These are phyloP conservation scores for Botryotinia narcissicola DNA, from an alignment of 2,329 filamentous ascomycete genomes.

Conservation along the genomic window DNA sequence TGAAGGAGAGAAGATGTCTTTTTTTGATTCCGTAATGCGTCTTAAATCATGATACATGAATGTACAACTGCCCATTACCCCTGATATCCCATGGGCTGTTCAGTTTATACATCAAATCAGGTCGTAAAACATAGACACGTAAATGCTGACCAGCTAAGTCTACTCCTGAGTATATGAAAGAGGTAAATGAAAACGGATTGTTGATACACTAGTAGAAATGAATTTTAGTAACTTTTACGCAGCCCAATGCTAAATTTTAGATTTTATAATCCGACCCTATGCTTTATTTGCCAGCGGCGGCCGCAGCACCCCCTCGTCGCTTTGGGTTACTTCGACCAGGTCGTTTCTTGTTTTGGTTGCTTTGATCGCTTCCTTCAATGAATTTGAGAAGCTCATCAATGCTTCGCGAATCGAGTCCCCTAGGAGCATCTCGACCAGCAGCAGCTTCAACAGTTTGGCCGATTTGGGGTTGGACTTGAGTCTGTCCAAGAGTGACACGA, in stretches of 20 bases:
- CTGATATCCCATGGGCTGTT: not conserved
- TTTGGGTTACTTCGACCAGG: constrained; percentile 55
- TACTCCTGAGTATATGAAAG: constrained; percentile 1
- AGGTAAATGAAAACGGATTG: not conserved
- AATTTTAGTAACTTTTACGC: constrained; percentile 15
- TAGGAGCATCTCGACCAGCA: constrained; percentile 37
- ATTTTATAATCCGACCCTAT: constrained; percentile 12
- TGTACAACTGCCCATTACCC: not conserved
- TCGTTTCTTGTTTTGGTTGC: constrained; percentile 54
- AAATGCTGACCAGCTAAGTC: constrained; percentile 1
- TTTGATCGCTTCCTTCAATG: constrained; percentile 74
- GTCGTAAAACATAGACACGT: constrained; percentile 12
- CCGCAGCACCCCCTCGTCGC: constrained; percentile 44
- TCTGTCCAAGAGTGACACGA: constrained; percentile 53
- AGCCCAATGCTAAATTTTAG: constrained; percentile 17
- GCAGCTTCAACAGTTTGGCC: constrained; percentile 54
- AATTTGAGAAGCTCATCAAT: constrained; percentile 93
- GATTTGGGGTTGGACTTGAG: constrained; percentile 61
- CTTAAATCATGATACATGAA: constrained; percentile 3
- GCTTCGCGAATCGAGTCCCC: constrained; percentile 69
- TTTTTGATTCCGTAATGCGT: constrained; percentile 12
- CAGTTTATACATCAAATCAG: constrained; percentile 1
- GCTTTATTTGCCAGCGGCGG: constrained; percentile 15
- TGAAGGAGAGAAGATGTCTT: constrained; percentile 9
- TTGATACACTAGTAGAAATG: constrained; percentile 17